Conservation (phyloP, 2,329 filamentous ascomycete species). For the Calonectria montana region DNA sequence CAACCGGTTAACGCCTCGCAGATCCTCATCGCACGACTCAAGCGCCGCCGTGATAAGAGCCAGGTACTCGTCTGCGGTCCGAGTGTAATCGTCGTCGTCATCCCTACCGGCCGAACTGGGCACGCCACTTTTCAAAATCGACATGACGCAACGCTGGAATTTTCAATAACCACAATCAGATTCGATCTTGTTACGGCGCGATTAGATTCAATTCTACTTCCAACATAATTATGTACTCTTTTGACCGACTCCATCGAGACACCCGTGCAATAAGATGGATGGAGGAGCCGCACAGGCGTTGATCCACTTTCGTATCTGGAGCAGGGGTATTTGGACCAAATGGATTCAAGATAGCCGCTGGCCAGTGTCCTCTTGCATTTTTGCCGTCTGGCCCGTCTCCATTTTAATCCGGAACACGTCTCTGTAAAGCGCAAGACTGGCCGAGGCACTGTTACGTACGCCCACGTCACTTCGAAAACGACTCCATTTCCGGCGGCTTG, state of each 20-base stretch:
- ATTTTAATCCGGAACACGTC: background rate
- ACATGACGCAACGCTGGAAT: background rate
- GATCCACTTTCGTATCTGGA: background rate
- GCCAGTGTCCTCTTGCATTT: background rate
- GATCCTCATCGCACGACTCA: background rate
- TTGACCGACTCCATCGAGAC: background rate
- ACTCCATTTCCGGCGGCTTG: background rate
- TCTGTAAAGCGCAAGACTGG: background rate
- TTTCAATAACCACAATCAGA: background rate
- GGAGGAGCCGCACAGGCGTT: background rate
- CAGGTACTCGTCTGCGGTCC: background rate
- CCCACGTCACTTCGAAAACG: background rate
- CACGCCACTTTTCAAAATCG: background rate
- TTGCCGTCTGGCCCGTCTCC: background rate
- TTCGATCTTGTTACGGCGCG: background rate
- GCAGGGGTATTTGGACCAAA: background rate
- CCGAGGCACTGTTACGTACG: background rate
- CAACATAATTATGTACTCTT: background rate
- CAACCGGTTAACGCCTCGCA: background rate
- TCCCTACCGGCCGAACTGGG: background rate
- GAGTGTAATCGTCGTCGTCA: background rate
- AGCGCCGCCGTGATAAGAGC: background rate
- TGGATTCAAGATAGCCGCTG: conserved; percentile 8
- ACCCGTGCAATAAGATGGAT: background rate
- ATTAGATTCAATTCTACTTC: background rate